These are phyloP conservation scores for Pontederia crassipes DNA, from an alignment of 176 grass and related monocot genomes.

Conservation along the genomic window DNA sequence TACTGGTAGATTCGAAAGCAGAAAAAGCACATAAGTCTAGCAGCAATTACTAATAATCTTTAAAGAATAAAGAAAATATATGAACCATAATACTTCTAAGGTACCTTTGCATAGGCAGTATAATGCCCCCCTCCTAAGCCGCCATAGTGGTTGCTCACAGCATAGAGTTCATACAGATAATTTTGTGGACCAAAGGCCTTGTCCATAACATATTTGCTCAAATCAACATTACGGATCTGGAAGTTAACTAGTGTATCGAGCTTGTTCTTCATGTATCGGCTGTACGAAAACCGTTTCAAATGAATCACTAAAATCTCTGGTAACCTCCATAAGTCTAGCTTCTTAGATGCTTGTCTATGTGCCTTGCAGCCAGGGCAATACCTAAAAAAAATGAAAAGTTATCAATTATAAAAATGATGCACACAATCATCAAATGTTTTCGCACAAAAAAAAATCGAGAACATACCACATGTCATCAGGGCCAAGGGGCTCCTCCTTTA, in stretches of 20 bases:
- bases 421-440: neutral
- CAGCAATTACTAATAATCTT: too few species aligned
- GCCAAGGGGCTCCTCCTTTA: constrained; percentile 93
- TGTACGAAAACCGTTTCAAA: constrained; percentile 94
- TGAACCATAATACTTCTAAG: too few species aligned
- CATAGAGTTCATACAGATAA: constrained; percentile 81
- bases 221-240: constrained; percentile 64
- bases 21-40: too few species aligned
- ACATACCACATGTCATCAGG: constrained; percentile 99
- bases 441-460: neutral
- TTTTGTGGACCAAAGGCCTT: neutral
- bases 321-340: constrained; percentile 93
- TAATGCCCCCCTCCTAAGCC: constrained; percentile 93
- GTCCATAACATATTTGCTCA: constrained; percentile 58
- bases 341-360: constrained; percentile 94
- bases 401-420: constrained; percentile 8
- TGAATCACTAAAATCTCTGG: constrained; percentile 95
- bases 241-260: constrained; percentile 97
- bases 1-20: too few species aligned
- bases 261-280: constrained; percentile 92
- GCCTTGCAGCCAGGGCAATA: constrained; percentile 96
- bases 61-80: too few species aligned
- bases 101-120: constrained; percentile 86
- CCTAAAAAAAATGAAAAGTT: constrained; percentile 30
- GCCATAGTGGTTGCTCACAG: constrained; percentile 91